These are phyloP conservation scores for Cafeteria roenbergensis DNA, from an alignment of 108 stramenopile species.

Conservation along the genomic window DNA sequence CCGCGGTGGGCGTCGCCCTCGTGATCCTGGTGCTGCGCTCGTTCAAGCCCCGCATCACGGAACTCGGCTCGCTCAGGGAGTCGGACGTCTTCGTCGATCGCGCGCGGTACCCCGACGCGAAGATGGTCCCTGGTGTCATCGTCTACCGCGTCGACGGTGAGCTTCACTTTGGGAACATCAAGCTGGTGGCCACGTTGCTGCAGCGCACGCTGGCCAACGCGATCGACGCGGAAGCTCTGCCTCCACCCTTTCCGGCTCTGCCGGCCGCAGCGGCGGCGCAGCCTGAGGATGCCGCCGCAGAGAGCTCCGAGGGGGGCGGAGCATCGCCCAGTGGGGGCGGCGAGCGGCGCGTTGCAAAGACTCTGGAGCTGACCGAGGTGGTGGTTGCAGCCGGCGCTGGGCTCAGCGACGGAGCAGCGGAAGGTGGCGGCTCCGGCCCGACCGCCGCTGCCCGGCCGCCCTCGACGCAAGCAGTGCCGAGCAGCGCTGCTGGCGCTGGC, in stretches of 20 bases:
- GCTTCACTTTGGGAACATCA: slow-evolving; percentile 52
- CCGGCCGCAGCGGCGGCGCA: not conserved
- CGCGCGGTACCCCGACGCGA: slow-evolving; percentile 43
- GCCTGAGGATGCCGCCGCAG: not conserved
- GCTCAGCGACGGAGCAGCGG: no score
- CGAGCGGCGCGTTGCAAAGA: no score
- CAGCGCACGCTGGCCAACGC: not conserved
- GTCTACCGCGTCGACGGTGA: slow-evolving; percentile 49
- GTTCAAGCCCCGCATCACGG: slow-evolving; percentile 8
- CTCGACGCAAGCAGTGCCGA: no score
- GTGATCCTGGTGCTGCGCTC: slow-evolving; percentile 34
- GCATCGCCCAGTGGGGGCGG: no score
- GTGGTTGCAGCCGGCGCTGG: no score
- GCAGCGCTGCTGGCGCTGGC: no score
- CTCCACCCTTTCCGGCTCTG: not conserved
- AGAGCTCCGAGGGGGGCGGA: not conserved
- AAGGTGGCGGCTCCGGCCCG: no score
- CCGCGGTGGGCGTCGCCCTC: slow-evolving; percentile 50
- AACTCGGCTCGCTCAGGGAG: slow-evolving; percentile 45
- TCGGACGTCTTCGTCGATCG: slow-evolving; percentile 50
- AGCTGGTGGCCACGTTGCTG: not conserved
- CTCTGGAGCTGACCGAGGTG: no score
- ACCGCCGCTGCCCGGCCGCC: no score
- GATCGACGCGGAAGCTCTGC: not conserved
- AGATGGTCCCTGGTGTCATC: slow-evolving; percentile 46